Base-by-base conservation (phyloP, 345 rosid genomes). In the Cardamine resedifolia region DNA sequence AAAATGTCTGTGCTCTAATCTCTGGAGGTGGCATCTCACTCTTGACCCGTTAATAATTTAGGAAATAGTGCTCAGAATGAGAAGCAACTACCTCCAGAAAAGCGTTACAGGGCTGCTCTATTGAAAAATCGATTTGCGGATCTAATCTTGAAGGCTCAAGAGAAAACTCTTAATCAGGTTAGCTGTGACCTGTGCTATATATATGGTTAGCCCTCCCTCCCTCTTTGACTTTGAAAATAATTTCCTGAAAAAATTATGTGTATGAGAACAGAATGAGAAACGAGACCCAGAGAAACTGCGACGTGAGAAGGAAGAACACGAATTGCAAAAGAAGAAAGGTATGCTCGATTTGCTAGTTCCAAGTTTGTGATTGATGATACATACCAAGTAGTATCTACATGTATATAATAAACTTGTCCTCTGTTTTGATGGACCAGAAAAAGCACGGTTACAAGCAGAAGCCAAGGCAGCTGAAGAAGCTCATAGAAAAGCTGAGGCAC, bases 391-490 rank as follows among this genome's bases (percentile, higher is more conserved):
- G 12, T 24, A 43, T 14, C 6, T 26, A 1, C 23, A 11, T 4
- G 3, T 48, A 30, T 41, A 28, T 45, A 28, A 63, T 45, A 28
- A 63, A 18, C 6, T 6, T 47, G 34, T 53, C 28, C 27, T 27
- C 51, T 39, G 45, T 39, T 1, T 50, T 66, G 27, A 28, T 23
- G 56, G 19, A 39, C 49, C 82, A 93, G 98, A 93, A 71, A 90
- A 87, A 79, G 90, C 92, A 68, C 81, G 90, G 55, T 71, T 90
- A 56, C 88, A 81, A 80, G 96, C 92, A 43, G 94, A 89, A 80
- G 97, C 91, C 21, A 89, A 80, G 81, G 94, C 90, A 53, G 98
- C 96, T 36, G 92, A 89, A 82, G 91, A 88, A 78, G 96, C 89
- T 77, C 73, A 71, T 66, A 90, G 79, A 81, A 87, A 78, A 64